Percentiles rank a stretch among this genome's conserved stretches.
These are phyloP conservation scores for Myriosclerotinia scirpicola DNA, from an alignment of 2,329 filamentous ascomycete genomes.

Conservation along the genomic window DNA sequence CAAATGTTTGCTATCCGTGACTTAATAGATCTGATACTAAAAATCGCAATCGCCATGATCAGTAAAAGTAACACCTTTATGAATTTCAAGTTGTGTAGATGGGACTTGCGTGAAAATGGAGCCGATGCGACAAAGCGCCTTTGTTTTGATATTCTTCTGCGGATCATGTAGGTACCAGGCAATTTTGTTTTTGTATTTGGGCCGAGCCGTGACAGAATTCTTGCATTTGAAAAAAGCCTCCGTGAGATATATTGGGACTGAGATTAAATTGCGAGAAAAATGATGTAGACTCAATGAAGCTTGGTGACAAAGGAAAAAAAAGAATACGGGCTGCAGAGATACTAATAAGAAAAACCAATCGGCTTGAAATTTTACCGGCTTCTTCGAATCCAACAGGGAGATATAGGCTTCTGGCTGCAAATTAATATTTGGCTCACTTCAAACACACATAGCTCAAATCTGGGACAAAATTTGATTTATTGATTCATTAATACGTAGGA, in stretches of 20 bases:
- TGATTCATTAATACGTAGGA: no score
- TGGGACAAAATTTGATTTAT: not conserved
- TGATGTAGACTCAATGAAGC: not conserved
- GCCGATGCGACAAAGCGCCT: no score
- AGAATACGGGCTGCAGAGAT: not conserved
- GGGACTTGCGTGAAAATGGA: no score
- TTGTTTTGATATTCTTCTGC: no score
- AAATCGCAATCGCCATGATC: no score
- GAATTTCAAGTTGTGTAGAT: no score
- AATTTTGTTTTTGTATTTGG: not conserved
- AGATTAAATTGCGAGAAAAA: not conserved
- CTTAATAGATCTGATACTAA: no score
- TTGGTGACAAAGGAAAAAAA: not conserved
- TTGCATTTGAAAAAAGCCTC: not conserved
- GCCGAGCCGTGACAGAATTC: not conserved
- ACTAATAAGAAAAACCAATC: not conserved
- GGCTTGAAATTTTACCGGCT: not conserved
- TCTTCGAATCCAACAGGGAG: not conserved
- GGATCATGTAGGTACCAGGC: no score
- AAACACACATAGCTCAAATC: not conserved
- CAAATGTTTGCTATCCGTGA: no score
- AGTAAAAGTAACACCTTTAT: no score
- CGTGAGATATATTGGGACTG: not conserved
- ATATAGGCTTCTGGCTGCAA: not conserved
- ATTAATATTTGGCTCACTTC: not conserved